Evolutionary conservation across 768 basidiomycete genomes (phyloP), one percentile per base, ranked within the genome.

Genomic region (Sarcodon aspratus): DNA sequence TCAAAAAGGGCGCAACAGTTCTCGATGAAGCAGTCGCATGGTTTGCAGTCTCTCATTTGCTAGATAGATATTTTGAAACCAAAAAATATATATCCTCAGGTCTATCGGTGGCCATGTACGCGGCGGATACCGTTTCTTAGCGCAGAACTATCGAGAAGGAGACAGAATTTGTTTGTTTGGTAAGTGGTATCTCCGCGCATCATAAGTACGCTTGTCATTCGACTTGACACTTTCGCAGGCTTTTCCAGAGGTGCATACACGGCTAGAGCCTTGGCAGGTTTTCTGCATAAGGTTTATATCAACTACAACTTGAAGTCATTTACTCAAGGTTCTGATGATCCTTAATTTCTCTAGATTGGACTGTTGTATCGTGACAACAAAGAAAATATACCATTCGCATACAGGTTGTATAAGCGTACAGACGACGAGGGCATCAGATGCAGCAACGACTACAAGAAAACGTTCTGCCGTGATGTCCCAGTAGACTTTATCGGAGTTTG

Each of bases 401-500:
- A 82, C 63, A 77, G 78, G 56, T 69, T 87, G 53, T 92, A 80
- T 61, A 75, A 69, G 55, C 69, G 73, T 6, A 71, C 67, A 27
- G 77, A 79, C 54, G 55, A 64, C 15, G 61, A 60, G 2, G 73
- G 75, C 5, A 47, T 71, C 7, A 46, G 63, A 18, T 62, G 84
- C 10, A 76, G 77, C 10, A 70, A 71, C 2, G 80, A 80, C 10
- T 92, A 85, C 63, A 90, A 88, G 63, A 59, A 70, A 52, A 82
- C 81, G 0, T 91, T 85, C 59, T 83, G 78, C 47, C 74, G 69
- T 35, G 62, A 66, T n/a, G 82, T 89, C 7, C 65, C 70, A 15
- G 71, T 90, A 13, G 82, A 88, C 11, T 90, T 90, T 48, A 62
- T 92, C 44, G 88, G 88, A 1, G 79, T 86, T 43, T 90, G 85